Evolutionary conservation across 2,329 filamentous ascomycete species (phyloP), one percentile per base, ranked within the genome.

Genomic region (Cadophora gregata): DNA sequence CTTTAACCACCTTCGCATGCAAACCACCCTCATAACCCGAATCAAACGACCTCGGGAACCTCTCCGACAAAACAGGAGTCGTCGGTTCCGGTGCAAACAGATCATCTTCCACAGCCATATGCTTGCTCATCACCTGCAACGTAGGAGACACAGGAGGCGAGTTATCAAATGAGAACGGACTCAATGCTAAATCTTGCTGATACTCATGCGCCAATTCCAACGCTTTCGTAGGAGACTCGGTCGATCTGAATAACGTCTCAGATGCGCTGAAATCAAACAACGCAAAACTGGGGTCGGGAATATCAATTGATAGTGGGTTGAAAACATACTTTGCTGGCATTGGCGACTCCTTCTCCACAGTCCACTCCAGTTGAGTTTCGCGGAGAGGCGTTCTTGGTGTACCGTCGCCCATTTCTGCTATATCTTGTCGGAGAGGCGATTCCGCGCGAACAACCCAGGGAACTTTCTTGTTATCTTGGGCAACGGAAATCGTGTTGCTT

Each of bases 41-140:
- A 62, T 75, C 75, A 48, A 73, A 71, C 4, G 73, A 75, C 31
- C 67, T 59, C 4, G 67, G 59, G 4, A 59, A 47, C 24, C 59
- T 64, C 1, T 47, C 47, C 8, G 68, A 70, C 4, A 63, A 31
- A 33, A 60, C 55, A 14, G 70, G 73, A 9, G 70, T 73, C 27
- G 42, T 62, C 2, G 73, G 68, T 38, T 77, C 75, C 21, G 67
- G 27, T 25, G 72, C 73, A 75, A 86, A 85, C 16, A 86, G 72
- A 27, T 81, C 71, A 67, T 85, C 83, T 65, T 85, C 82, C 12
- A 80, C 66, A 12, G 82, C 82, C 8, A 80, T 82, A 31, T 80
- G 74, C 68, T 85, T 86, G 59, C 83, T 85, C 0, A 81, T 83
- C 1, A 78, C 79, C 70, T 83, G 76, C 45, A 84, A 73, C 25